Evolutionary conservation across 176 grass and related monocot genomes (phyloP), one percentile per base, ranked within the genome.

Genomic region (Raddia guianensis): DNA sequence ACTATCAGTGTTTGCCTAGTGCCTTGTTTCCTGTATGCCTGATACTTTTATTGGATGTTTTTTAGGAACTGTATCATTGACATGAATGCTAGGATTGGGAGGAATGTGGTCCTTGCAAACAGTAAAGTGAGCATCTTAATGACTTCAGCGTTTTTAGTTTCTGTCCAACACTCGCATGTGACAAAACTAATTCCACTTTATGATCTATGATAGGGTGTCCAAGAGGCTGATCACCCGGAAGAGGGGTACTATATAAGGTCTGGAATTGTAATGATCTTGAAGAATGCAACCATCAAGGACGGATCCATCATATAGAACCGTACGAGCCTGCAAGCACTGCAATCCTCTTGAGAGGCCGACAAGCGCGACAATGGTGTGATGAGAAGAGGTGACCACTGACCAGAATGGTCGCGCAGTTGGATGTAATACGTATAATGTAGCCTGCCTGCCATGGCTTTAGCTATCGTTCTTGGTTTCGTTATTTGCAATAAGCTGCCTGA

Each of bases 41-140:
- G 12, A 82, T 10, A 64, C 43, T 15, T 58, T 67, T 44, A 2
- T 50, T 8, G 79, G 40, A 52, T 74, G 67, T 12, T 40, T 68
- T 82, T n/a, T 46, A 93, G 93, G 73, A 89, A 93, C 50, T 97
- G 93, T 40, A 97, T 97, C 62, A 91, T 97, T 6, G 93, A 97
- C 73, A 91, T 89, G 83, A 93, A 97, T 65, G 93, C 93, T 2
- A 90, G 90, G 65, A 83, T 97, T 0, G 90, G 93, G 0, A 89
- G 70, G 77, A 78, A 97, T 20, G 88, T 91, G 52, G 3, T 87
- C 0, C 91, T 93, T 12, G 18, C 55, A 49, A 97, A 93, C 79
- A 80, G 74, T 42, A 65, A 93, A 73, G 93, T 97, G 83, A 50
- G 74, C 13, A 48, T 51, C 20, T 33, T 47, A n/a, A 34, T 65